Conservation (phyloP, 139 green algal genomes). For the Deuterostichococcus epilithicus region DNA sequence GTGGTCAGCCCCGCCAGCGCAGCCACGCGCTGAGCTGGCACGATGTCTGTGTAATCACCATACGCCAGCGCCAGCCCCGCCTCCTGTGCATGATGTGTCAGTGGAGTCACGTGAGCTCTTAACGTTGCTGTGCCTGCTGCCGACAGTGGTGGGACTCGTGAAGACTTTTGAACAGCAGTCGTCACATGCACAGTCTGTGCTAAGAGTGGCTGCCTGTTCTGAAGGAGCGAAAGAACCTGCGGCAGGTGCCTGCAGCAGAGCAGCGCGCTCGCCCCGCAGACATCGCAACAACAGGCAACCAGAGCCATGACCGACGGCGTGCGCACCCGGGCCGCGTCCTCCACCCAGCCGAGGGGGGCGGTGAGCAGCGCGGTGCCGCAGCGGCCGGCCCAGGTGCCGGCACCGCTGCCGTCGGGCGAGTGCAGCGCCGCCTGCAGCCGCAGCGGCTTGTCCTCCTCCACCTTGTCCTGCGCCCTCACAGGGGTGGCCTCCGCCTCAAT, state of each 20-base stretch:
- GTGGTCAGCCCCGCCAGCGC: constrained; percentile 58
- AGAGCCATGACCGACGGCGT: too few species aligned
- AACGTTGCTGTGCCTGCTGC: too few species aligned
- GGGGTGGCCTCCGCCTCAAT: too few species aligned
- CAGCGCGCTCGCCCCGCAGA: too few species aligned
- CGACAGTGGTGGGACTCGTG: too few species aligned
- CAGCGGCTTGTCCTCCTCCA: neutral
- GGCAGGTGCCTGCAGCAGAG: too few species aligned
- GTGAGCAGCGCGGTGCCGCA: neutral
- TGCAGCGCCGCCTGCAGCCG: neutral
- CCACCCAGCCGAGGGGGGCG: neutral
- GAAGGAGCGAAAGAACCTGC: too few species aligned
- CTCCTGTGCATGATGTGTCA: constrained; percentile 4
- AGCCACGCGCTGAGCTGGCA: constrained; percentile 39
- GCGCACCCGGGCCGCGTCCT: neutral
- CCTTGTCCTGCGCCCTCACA: constrained; percentile 13
- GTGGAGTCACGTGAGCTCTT: too few species aligned
- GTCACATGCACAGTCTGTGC: too few species aligned
- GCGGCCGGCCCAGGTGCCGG: neutral
- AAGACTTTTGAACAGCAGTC: too few species aligned
- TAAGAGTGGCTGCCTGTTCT: too few species aligned
- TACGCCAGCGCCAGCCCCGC: constrained; percentile 39
- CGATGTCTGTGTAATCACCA: constrained; percentile 63
- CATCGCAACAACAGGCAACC: too few species aligned
- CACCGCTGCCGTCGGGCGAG: neutral